A percentile compares a stretch with the other conserved stretches of the same genome.
These are phyloP conservation scores for Diplodia scrobiculata DNA, from an alignment of 2,329 filamentous ascomycete species.

Conservation along the genomic window DNA sequence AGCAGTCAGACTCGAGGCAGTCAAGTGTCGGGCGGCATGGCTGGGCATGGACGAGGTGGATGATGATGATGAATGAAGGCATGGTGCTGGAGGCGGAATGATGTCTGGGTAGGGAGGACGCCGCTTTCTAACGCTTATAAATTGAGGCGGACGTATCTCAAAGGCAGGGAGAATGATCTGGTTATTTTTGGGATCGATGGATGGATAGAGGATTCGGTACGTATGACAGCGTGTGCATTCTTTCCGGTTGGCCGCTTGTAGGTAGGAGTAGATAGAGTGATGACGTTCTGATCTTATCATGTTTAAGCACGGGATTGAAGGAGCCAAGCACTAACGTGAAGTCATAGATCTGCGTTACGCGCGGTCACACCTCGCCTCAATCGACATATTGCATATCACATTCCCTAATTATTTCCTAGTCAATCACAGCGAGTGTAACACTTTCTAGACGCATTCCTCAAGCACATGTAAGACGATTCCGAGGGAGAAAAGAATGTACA, in stretches of 20 bases:
- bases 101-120: background rate
- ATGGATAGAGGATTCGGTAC: background rate
- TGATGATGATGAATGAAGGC: constrained; percentile 49
- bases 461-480: background rate
- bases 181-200: background rate
- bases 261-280: background rate
- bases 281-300: background rate
- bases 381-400: background rate
- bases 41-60: constrained; percentile 61
- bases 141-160: background rate
- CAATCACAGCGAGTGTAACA: background rate
- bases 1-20: constrained; percentile 63
- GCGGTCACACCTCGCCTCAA: background rate
- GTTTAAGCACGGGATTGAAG: background rate
- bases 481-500: too few species aligned
- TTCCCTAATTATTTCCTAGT: background rate
- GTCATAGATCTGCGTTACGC: background rate
- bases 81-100: background rate
- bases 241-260: background rate
- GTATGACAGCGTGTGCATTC: background rate
- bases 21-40: constrained; percentile 64
- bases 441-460: background rate
- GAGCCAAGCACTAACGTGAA: background rate
- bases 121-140: background rate
- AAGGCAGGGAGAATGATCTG: background rate